Evolutionary conservation across 2,329 filamentous ascomycete species (phyloP), one percentile per base, ranked within the genome.

Genomic region (Trichoderma sp.): DNA sequence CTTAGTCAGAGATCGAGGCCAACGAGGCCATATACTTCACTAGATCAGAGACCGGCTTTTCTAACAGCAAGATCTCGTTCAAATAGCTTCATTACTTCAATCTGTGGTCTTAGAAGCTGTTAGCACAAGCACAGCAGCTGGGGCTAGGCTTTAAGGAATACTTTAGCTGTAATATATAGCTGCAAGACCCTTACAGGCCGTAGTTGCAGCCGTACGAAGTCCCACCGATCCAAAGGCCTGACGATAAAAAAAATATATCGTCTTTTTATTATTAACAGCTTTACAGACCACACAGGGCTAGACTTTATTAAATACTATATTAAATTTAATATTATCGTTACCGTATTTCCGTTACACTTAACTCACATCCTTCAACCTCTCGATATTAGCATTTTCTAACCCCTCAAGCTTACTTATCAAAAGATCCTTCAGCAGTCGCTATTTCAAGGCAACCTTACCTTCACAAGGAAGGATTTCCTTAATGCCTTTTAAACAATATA

Each of bases 11-110:
- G 28, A 28, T 28, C 6, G 5, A 28, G 28, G n/a, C 15, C 12
- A 70, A 70, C 14, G n/a, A 51, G 1, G 26, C 26, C 36, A 62
- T 70, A 14, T 26, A 62, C 12, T 61, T 62, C 7, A 7, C 26
- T 12, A 3, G 8, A 2, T 70, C 14, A 47, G 12, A 70, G 4
- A 53, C 36, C 5, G 18, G 56, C 66, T 70, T 61, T 30, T 43
- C 24, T 24, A 70, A 62, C 30, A 30, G 11, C n/a, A n/a, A 70
- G 26, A 47, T 62, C 4, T 30, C 11, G 2, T 26, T 62, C 6
- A 6, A 70, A 21, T 70, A n/a, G 36, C 56, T 70, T 70, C 18
- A 70, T 26, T 15, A 62, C 36, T 70, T 62, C 18, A 58, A 70
- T 14, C 24, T 47, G 2, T 61, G 15, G 26, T 61, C 26, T 51